Conservation (phyloP, 257 asterid species). For the Echites panduratus region DNA sequence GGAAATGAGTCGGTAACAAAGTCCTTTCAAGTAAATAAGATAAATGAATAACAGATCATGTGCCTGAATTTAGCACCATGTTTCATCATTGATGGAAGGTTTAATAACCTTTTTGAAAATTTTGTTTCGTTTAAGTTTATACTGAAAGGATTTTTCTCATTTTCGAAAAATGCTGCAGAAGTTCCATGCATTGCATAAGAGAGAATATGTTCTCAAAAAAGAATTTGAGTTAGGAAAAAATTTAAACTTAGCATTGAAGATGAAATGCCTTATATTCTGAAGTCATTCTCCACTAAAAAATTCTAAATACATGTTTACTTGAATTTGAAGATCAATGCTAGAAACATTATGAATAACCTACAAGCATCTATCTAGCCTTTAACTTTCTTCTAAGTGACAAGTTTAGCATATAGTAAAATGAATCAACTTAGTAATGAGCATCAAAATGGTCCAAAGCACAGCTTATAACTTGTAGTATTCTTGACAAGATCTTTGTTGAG, state of each 20-base stretch:
- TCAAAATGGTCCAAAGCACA: background rate
- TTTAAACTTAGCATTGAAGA: too few species aligned
- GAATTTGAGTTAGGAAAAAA: background rate
- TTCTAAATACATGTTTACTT: too few species aligned
- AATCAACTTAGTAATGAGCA: background rate
- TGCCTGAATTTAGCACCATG: constrained; percentile 75
- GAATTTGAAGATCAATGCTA: too few species aligned
- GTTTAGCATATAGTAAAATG: too few species aligned
- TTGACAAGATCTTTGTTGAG: background rate
- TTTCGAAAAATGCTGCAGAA: constrained; percentile 55
- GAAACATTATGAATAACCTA: background rate
- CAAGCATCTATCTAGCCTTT: background rate
- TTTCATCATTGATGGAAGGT: constrained; percentile 52
- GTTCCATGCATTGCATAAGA: constrained; percentile 19
- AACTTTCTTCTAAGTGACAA: background rate
- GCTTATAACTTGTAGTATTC: background rate
- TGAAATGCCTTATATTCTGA: too few species aligned
- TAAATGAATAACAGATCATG: constrained; percentile 16
- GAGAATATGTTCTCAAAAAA: background rate
- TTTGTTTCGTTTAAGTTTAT: constrained; percentile 43
- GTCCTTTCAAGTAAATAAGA: constrained; percentile 7
- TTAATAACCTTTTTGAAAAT: constrained; percentile 46
- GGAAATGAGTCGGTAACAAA: constrained; percentile 3
- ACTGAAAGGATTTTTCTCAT: constrained; percentile 47
- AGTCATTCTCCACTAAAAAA: too few species aligned